Evolutionary conservation across 352 stramenopile species (phyloP).

Genomic region (Pythium dissotocum): DNA sequence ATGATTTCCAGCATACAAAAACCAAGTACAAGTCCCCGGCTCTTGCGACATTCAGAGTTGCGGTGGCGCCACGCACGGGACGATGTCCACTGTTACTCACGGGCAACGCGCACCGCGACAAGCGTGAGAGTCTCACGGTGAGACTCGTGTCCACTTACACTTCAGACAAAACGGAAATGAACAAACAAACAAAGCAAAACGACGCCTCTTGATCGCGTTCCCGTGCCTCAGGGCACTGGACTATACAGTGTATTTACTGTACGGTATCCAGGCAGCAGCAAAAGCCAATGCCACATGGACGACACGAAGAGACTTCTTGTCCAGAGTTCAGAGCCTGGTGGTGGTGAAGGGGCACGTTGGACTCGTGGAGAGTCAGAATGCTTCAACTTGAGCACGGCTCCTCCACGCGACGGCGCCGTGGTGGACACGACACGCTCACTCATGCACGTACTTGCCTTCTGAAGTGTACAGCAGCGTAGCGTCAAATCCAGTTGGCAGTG

Average conservation of each 20-base stretch:
- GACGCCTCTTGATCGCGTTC: slow-evolving; percentile 1
- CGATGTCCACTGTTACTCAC: not conserved
- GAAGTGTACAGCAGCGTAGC: too few relatives aligned
- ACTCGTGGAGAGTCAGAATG: not conserved
- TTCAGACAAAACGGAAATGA: not conserved
- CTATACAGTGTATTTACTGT: not conserved
- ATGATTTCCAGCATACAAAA: not conserved
- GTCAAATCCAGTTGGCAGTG: too few relatives aligned
- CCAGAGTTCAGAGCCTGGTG: not conserved
- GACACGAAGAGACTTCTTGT: not conserved
- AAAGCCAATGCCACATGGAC: not conserved
- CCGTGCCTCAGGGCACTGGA: not conserved
- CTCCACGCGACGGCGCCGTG: not conserved
- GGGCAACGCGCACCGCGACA: not conserved
- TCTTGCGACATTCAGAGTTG: not conserved
- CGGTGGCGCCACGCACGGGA: not conserved
- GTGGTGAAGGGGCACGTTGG: slow-evolving; percentile 1
- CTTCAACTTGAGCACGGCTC: not conserved
- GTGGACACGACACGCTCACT: not conserved
- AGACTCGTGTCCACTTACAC: not conserved
- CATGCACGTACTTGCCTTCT: not conserved
- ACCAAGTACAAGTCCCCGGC: not conserved
- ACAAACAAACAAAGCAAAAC: not conserved
- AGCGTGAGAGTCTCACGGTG: not conserved
- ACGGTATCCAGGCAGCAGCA: not conserved